A percentile compares a stretch with the other conserved stretches of the same genome.
These are phyloP conservation scores for Picochlorum costavermella DNA, from an alignment of 139 green algal genomes.

Conservation along the genomic window DNA sequence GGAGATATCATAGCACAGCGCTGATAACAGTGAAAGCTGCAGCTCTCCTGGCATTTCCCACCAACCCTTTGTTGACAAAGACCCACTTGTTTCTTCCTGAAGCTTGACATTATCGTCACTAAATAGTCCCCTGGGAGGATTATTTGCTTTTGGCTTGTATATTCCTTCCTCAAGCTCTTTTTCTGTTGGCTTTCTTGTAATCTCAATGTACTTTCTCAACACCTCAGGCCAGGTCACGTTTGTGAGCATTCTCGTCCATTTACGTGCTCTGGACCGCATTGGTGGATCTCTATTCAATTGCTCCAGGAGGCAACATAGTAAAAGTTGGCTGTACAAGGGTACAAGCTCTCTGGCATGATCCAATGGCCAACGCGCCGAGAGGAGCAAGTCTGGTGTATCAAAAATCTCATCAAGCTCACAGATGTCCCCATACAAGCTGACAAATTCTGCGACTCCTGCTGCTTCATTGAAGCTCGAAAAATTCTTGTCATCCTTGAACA, in stretches of 20 bases:
- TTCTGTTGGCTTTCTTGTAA: slow-evolving; percentile 12
- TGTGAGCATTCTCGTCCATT: slow-evolving; percentile 28
- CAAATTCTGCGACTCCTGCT: slow-evolving; percentile 35
- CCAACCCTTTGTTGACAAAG: slow-evolving; percentile 19
- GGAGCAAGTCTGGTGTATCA: slow-evolving; percentile 14
- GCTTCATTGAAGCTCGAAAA: slow-evolving; percentile 19
- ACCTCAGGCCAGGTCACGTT: slow-evolving; percentile 42
- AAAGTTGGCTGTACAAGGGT: slow-evolving; percentile 29
- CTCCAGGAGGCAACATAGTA: slow-evolving; percentile 37
- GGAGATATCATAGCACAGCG: slow-evolving; percentile 43
- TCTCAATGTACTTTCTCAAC: slow-evolving; percentile 40
- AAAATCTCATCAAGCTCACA: slow-evolving; percentile 23
- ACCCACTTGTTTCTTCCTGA: not conserved
- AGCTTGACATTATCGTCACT: not conserved
- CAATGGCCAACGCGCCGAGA: slow-evolving; percentile 20
- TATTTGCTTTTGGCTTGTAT: not conserved
- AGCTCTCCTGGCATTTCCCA: slow-evolving; percentile 17
- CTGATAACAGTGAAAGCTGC: slow-evolving; percentile 34
- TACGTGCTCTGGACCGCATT: slow-evolving; percentile 1
- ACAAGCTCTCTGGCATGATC: slow-evolving; percentile 18
- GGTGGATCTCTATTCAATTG: slow-evolving; percentile 34
- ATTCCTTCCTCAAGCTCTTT: not conserved
- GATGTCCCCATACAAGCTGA: slow-evolving; percentile 28
- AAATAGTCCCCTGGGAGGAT: not conserved
- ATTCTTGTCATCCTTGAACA: slow-evolving; percentile 6